Percentiles rank a stretch among this genome's conserved stretches.
Evolutionary conservation across 2,329 filamentous ascomycete species (phyloP).

Genomic region (Dissoconium aciculare): DNA sequence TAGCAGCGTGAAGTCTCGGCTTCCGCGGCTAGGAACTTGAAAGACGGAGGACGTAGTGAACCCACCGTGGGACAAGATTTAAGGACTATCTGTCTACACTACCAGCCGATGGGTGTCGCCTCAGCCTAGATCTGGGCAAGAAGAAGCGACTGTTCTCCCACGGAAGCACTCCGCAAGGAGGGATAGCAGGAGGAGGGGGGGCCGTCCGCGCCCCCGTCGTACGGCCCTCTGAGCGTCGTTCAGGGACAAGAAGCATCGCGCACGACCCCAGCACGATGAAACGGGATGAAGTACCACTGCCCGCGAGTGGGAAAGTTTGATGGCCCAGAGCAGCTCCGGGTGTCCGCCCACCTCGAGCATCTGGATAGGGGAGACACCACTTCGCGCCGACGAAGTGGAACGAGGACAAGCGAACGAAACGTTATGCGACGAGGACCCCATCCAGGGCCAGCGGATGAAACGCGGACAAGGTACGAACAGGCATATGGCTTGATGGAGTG

Average conservation of each 20-base stretch:
- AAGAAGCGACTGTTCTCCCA: slow-evolving; percentile 1
- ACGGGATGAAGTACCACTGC: not conserved
- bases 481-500: not conserved
- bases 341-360: slow-evolving; percentile 1
- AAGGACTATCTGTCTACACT: slow-evolving; percentile 1
- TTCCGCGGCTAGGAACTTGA: slow-evolving; percentile 1
- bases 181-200: slow-evolving; percentile 1
- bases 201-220: slow-evolving; percentile 1
- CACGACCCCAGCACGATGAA: slow-evolving; percentile 1
- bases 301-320: slow-evolving; percentile 1
- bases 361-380: slow-evolving; percentile 1
- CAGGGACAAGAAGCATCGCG: slow-evolving; percentile 1
- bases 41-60: slow-evolving; percentile 1
- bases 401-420: slow-evolving; percentile 1
- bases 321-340: not conserved
- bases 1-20: too few species aligned
- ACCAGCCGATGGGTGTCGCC: slow-evolving; percentile 1
- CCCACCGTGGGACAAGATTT: slow-evolving; percentile 1
- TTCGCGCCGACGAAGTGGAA: slow-evolving; percentile 1
- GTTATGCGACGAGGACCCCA: not conserved
- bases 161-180: slow-evolving; percentile 1
- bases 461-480: not conserved
- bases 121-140: not conserved
- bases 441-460: slow-evolving; percentile 1
- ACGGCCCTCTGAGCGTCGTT: slow-evolving; percentile 1